Evolutionary conservation across 2,329 filamentous ascomycete species (phyloP).

Genomic region (Talaromyces albobiverticillius): DNA sequence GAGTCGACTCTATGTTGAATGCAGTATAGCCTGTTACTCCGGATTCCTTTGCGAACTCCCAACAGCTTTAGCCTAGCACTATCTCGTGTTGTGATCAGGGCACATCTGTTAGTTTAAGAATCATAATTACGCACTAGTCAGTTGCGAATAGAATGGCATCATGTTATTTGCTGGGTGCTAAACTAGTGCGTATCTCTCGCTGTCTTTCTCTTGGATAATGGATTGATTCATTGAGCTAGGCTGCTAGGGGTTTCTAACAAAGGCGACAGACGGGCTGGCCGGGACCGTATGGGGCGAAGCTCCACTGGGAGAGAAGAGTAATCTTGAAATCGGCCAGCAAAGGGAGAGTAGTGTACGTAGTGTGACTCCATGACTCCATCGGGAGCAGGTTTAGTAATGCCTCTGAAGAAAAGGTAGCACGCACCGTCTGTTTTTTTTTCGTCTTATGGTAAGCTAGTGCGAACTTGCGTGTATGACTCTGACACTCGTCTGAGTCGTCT

Average conservation of each 20-base stretch:
- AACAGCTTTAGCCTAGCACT: too few relatives aligned
- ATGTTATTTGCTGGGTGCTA: neutral
- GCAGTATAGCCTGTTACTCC: neutral
- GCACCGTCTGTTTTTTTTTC: neutral
- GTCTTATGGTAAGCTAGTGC: neutral
- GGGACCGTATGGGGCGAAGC: too few relatives aligned
- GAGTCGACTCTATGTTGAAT: neutral
- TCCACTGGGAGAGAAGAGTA: too few relatives aligned
- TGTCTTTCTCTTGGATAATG: too few relatives aligned
- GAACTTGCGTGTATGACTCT: neutral
- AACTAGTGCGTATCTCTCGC: neutral
- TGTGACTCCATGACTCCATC: too few relatives aligned
- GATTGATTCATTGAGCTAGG: too few relatives aligned
- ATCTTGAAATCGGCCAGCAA: too few relatives aligned
- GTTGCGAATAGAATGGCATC: too few relatives aligned
- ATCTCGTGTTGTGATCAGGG: neutral
- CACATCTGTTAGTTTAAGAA: neutral
- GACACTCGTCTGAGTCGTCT: neutral
- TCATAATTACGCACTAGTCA: neutral
- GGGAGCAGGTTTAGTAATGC: slow-evolving; percentile 3
- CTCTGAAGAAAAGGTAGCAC: slow-evolving; percentile 10
- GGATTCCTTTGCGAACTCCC: neutral
- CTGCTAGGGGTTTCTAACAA: too few relatives aligned
- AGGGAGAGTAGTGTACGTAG: too few relatives aligned
- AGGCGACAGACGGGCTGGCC: too few relatives aligned